Evolutionary conservation across 2,329 filamentous ascomycete species (phyloP), one percentile per base, ranked within the genome.

Genomic region (Ophiocordyceps camponoti-leonardi): DNA sequence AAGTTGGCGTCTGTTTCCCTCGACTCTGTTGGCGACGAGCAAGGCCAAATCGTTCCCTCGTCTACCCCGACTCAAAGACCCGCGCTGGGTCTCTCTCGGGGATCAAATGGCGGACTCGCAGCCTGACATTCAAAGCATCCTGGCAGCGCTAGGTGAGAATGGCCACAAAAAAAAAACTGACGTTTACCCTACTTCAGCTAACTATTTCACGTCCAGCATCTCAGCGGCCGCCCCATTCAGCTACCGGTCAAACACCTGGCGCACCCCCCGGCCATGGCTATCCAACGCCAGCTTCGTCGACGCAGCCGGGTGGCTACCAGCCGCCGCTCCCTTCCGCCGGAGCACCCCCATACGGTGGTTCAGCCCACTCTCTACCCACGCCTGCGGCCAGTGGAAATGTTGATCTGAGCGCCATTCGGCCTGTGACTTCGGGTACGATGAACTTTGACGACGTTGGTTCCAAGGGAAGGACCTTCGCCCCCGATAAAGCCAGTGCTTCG

Each of bases 381-480:
- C 83, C 84, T 2, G 76, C 81, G 6, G 73, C 73, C 46, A 83
- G 82, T 48, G 86, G 86, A 44, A 87, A 77, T 53, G 69, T 93
- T 50, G 86, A 94, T 58, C 65, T 94, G 45, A 88, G 81, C 63
- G 73, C 76, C 46, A 85, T 92, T 58, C 83, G 83, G 55, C 86
- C 86, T 5, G 74, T 82, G 46, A 86, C 75, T 58, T 84, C 83
- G 28, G 86, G 86, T 48, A 86, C 82, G 19, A 81, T 93, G 54
- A 90, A 81, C 61, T 81, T 94, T 51, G 76, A 82, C 48, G 86
- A 93, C 60, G 83, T 86, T 43, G 81, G 94, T 54, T 84, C 86
- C 37, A 86, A 87, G 60, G 86, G 86, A 42, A 83, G 84, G 59
- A 83, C 81, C 40, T 85, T 84, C 61, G 85, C 86, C 39, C 79